These are phyloP conservation scores for Paraphaeosphaeria sporulosa DNA, from an alignment of 2,329 filamentous ascomycete genomes.

Conservation along the genomic window DNA sequence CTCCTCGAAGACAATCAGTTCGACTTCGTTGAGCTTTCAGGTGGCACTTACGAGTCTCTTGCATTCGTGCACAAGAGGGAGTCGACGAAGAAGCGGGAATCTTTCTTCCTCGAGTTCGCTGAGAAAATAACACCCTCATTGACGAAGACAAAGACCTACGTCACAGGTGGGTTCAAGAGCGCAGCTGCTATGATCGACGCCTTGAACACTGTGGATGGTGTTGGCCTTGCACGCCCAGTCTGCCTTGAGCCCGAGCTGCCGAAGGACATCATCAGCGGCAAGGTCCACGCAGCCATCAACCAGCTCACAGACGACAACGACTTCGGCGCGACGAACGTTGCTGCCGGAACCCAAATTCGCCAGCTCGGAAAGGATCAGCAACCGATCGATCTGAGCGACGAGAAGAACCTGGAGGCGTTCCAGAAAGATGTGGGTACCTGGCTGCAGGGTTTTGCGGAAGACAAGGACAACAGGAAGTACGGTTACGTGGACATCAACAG, in stretches of 20 bases:
- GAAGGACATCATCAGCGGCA: constrained; percentile 55
- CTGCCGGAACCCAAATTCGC: constrained; percentile 60
- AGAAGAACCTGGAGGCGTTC: constrained; percentile 58
- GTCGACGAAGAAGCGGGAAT: constrained; percentile 63
- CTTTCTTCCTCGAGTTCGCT: constrained; percentile 69
- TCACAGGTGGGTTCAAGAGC: constrained; percentile 67
- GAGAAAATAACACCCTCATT: constrained; percentile 60
- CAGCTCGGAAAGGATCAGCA: constrained; percentile 62
- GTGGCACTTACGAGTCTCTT: constrained; percentile 66
- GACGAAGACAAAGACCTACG: constrained; percentile 65
- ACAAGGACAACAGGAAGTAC: constrained; percentile 51
- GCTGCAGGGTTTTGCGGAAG: constrained; percentile 50
- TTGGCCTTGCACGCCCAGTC: constrained; percentile 64
- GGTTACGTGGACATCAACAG: constrained; percentile 56
- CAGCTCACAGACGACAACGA: constrained; percentile 59
- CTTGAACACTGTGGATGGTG: constrained; percentile 64
- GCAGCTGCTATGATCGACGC: constrained; percentile 66
- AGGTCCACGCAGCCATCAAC: constrained; percentile 56
- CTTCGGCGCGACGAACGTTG: constrained; percentile 58
- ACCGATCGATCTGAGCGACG: constrained; percentile 60
- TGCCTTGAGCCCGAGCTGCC: constrained; percentile 60
- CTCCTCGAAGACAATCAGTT: constrained; percentile 60
- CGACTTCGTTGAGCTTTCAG: constrained; percentile 66
- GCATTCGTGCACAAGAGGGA: constrained; percentile 63
- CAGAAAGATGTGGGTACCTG: constrained; percentile 58